Base-by-base conservation (phyloP, 1,284 basidiomycete genomes). In the Wallemia ichthyophaga region DNA sequence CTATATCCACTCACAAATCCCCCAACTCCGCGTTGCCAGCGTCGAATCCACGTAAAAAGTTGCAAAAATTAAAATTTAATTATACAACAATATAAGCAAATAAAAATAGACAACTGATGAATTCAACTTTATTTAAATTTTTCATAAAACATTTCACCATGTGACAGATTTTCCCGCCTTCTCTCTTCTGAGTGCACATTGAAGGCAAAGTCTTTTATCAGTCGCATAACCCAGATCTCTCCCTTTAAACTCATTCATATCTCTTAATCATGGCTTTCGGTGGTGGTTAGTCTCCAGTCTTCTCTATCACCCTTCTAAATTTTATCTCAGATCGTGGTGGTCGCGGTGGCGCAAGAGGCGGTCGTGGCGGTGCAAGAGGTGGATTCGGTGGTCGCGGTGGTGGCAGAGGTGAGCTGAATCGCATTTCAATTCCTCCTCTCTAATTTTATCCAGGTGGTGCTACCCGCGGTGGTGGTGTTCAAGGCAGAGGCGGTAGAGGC, bases 311-410 rank as follows among this genome's bases (percentile, higher is more conserved):
- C 7, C 28, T 31, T 48, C n/a, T 21, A 17, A 17, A 13, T 48
- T 48, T 17, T 21, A 48, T 48, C 9, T 19, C n/a, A 48, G 64
- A 64, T 57, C 61, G 67, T 58, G 65, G 66, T 57, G 67, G 62
- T 48, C 58, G 62, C 64, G 62, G 65, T 32, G 67, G 66, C 59
- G 67, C 64, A 57, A 63, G 66, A 57, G 66, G 69, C 58, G 65
- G 58, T 23, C 61, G 61, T 56, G 64, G 64, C 58, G 60, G 57
- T n/a, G 55, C 27, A 13, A 27, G 60, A 24, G 60, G 65, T 59
- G 62, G 62, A 37, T 60, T 61, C 54, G 63, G 63, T 62, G 62
- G 58, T 21, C 61, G 61, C 31, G 60, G 64, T 23, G 63, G 64
- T 25, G 63, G 66, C 53, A 62, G 67, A 61, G 66, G 66, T 63